A percentile compares a stretch with the other conserved stretches of the same genome.
phyloP scores from a whole-genome alignment of 2,329 filamentous ascomycete genomes.

The Penicillium paneum region DNA sequence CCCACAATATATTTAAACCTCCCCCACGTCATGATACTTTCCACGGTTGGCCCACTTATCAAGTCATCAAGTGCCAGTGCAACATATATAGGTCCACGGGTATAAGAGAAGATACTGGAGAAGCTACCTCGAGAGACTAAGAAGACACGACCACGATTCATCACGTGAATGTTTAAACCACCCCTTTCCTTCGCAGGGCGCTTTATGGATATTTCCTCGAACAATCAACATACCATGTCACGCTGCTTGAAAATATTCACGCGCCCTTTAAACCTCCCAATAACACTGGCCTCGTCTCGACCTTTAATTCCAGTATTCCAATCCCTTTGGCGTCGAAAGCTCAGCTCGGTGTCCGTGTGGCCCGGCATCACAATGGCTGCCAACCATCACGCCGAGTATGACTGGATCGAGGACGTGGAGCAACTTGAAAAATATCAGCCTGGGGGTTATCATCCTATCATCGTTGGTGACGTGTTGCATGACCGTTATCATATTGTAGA shows the following conservation, averaged over 20 bases:
- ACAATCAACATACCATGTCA: not conserved
- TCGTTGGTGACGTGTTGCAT: constrained; percentile 32
- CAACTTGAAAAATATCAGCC: constrained; percentile 31
- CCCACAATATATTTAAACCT: too few relatives aligned
- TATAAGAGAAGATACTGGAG: too few relatives aligned
- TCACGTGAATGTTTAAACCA: too few relatives aligned
- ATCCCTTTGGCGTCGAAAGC: not conserved
- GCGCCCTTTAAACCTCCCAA: not conserved
- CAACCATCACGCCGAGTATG: constrained; percentile 20
- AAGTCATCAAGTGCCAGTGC: too few relatives aligned
- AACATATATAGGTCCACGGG: too few relatives aligned
- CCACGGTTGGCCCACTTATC: too few relatives aligned
- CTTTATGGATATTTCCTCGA: not conserved
- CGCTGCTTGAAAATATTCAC: not conserved
- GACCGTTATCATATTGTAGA: constrained; percentile 39
- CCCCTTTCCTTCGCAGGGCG: not conserved
- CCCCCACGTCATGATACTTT: too few relatives aligned
- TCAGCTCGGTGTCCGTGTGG: not conserved
- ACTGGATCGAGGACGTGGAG: constrained; percentile 32
- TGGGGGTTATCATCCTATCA: constrained; percentile 36
- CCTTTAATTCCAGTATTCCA: not conserved
- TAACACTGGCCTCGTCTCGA: not conserved
- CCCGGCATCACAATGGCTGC: constrained; percentile 1
- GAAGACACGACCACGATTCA: too few relatives aligned
- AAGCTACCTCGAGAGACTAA: too few relatives aligned